Conservation (phyloP, 768 basidiomycete genomes). For the Russula brevipes region DNA sequence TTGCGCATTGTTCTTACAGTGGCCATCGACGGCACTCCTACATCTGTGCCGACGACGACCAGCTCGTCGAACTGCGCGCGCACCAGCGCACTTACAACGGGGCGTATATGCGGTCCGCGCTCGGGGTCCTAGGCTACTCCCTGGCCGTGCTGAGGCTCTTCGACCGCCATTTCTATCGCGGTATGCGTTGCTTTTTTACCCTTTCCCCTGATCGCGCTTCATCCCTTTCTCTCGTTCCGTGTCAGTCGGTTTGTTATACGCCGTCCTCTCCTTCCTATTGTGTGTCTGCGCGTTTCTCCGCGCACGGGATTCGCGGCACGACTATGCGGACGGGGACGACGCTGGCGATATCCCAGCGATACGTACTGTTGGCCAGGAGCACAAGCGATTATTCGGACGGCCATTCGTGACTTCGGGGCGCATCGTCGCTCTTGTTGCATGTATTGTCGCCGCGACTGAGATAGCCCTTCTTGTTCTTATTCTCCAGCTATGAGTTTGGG, state of each 20-base stretch:
- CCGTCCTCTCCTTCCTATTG: constrained; percentile 56
- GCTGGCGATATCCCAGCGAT: constrained; percentile 35
- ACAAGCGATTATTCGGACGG: constrained; percentile 60
- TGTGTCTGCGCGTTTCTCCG: constrained; percentile 56
- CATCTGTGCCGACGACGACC: constrained; percentile 33
- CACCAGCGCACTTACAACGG: constrained; percentile 80
- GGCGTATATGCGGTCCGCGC: constrained; percentile 71
- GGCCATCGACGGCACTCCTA: constrained; percentile 35
- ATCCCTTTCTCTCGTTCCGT: too few species aligned
- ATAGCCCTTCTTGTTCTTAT: constrained; percentile 61
- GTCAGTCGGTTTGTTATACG: constrained; percentile 56
- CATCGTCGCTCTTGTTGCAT: constrained; percentile 56
- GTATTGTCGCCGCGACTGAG: constrained; percentile 59
- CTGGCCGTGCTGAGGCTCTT: constrained; percentile 76
- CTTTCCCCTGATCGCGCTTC: background rate
- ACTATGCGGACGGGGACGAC: constrained; percentile 57
- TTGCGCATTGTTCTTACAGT: constrained; percentile 12
- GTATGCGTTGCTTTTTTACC: constrained; percentile 39
- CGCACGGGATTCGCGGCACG: constrained; percentile 60
- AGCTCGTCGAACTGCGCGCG: constrained; percentile 64
- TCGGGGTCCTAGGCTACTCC: constrained; percentile 68
- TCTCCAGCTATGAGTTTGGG: constrained; percentile 28
- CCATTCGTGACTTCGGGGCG: constrained; percentile 81
- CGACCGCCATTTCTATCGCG: constrained; percentile 63
- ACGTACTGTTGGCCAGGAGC: constrained; percentile 56